Base-by-base conservation (phyloP, 208 protist genomes). In the Novymonas esmeraldas region DNA sequence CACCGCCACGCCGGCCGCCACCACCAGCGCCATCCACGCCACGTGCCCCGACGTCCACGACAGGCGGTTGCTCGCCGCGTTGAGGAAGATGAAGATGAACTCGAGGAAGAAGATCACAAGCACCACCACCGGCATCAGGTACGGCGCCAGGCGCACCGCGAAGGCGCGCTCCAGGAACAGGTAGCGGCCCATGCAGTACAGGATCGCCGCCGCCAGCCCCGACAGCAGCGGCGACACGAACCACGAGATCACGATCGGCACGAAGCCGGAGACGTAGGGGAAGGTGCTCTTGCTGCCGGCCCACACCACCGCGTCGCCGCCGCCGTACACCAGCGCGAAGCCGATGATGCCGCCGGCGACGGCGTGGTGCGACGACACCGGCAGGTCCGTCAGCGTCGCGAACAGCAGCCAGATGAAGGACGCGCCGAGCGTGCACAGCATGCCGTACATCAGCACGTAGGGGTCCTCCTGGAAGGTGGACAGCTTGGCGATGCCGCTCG, bases 371-470 rank as follows among this genome's bases (percentile, higher is more conserved):
- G 85, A 89, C 42, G 80, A 87, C 41, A 89, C 82, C 26, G 82
- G 69, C 33, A 92, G 71, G 46, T 73, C 63, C 36, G 58, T 46
- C 24, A 72, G 55, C 6, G 82, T 92, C 26, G 85, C 85, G 44
- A 84, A 29, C 33, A 83, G 26, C 24, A 91, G 71, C 85, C 85
- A 88, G 18, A 76, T 62, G 38, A 85, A 85, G 36, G 79, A 60
- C 9, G 77, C 41, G 45, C 60, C 66, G 13, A 83, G 65, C 16
- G 82, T 63, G 66, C 85, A 89, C 7, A 92, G 79, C 41, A 92
- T 78, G 67, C 82, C 85, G 69, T 92, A 92, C 82, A 88, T 92
- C 55, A 89, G 64, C n/a, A 85, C 64, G 66, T 89, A 92, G 22
- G 85, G 85, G 29, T 92, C 70, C 26, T 79, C 18, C 41, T 45